These are phyloP conservation scores for Ceratobasidium sp. DNA, from an alignment of 1,284 basidiomycete species.

Conservation along the genomic window DNA sequence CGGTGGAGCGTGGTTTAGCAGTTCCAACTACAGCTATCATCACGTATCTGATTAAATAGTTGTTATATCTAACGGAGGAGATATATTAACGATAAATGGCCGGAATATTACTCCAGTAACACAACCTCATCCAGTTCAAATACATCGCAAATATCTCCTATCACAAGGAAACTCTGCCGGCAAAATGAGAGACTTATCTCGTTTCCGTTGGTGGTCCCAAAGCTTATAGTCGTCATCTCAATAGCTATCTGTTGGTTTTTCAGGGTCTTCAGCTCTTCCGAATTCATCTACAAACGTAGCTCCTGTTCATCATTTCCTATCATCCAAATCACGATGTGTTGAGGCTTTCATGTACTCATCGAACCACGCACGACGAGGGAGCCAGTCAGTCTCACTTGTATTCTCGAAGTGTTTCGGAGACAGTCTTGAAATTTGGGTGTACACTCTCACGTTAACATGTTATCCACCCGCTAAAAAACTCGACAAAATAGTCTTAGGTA, in stretches of 20 bases:
- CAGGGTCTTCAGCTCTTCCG: no score
- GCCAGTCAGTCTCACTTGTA: not conserved
- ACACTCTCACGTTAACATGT: not conserved
- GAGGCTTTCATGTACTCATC: not conserved
- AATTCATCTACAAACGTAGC: not conserved
- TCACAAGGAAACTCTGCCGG: not conserved
- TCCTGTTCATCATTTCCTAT: not conserved
- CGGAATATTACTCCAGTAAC: not conserved
- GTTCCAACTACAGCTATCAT: no score
- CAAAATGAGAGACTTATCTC: not conserved
- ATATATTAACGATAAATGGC: no score
- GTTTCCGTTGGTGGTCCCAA: not conserved
- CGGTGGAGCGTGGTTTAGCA: no score
- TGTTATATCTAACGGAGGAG: no score
- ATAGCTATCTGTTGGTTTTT: not conserved
- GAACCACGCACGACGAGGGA: not conserved
- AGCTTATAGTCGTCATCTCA: not conserved
- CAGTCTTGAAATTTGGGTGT: not conserved
- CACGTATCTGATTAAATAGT: no score
- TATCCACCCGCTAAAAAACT: no score
- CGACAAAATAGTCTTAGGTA: no score
- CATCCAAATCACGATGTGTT: not conserved
- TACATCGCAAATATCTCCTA: not conserved
- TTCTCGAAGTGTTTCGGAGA: not conserved
- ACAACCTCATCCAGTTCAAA: not conserved